A percentile compares a stretch with the other conserved stretches of the same genome.
Conservation (phyloP, 2,329 filamentous ascomycete genomes). For the Colletotrichum sp. region DNA sequence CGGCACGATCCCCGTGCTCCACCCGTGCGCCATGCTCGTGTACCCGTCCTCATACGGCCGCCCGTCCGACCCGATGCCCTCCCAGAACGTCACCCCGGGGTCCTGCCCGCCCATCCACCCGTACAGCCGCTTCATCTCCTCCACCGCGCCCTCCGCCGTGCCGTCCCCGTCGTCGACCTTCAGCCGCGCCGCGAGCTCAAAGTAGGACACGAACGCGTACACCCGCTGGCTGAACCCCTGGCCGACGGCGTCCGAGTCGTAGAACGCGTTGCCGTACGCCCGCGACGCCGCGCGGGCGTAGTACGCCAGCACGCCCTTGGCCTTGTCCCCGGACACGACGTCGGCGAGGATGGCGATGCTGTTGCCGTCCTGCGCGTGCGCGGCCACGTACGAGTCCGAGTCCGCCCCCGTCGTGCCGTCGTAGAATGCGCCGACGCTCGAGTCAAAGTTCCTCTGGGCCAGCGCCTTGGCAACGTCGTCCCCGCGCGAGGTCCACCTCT, state of each 20-base stretch:
- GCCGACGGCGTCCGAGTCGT: conserved; percentile 46
- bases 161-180: conserved; percentile 23
- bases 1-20: conserved; percentile 55
- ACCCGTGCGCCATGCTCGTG: conserved; percentile 56
- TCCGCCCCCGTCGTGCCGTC: conserved; percentile 37
- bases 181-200: conserved; percentile 57
- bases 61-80: conserved; percentile 51
- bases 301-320: conserved; percentile 42
- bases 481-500: conserved; percentile 44
- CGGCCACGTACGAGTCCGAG: conserved; percentile 30
- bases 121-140: conserved; percentile 51
- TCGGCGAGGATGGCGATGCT: conserved; percentile 48
- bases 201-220: conserved; percentile 58
- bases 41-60: conserved; percentile 48
- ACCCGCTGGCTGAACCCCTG: conserved; percentile 47
- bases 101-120: conserved; percentile 55
- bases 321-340: conserved; percentile 31
- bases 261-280: conserved; percentile 56
- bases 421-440: conserved; percentile 45
- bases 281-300: conserved; percentile 37
- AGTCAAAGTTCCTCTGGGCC: conserved; percentile 45
- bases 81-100: conserved; percentile 54
- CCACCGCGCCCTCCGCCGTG: conserved; percentile 40
- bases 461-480: conserved; percentile 37
- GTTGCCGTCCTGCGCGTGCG: conserved; percentile 58